Evolutionary conservation across 1,139 yeast species (phyloP), one percentile per base, ranked within the genome.

Genomic region (Candida sanyaensis): DNA sequence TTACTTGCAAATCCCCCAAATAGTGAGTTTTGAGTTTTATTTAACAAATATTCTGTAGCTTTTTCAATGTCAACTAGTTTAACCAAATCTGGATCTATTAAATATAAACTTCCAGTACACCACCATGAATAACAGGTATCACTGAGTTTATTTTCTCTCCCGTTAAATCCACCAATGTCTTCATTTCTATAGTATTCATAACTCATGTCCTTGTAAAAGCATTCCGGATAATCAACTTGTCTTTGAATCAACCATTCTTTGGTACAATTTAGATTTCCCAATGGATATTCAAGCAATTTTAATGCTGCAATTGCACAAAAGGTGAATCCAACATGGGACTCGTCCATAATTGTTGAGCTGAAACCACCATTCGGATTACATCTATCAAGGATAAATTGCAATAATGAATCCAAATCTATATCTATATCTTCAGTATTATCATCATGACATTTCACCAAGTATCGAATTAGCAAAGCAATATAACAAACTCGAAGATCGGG

Each of bases 101-200:
- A 53, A 1, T 63, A 62, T 50, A 91, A 68, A 8, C 90, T 73
- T 1, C 82, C 95, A 8, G 83, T 64, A 43, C 83, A 80, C 99
- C 99, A 93, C 78, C 92, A 93, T 7, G 89, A 81, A 64, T 93
- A 93, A 68, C 99, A 93, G 0, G 97, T 88, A 64, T 93, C 99
- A 4, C 88, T 86, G 45, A 77, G 79, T 63, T 93, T 93, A 62
- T 91, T 90, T 26, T 81, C 83, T 44, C 99, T 73, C 0, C 99
- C 99, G 64, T 91, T 90, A 63, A 90, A 86, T 0, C 96, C 96
- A 1, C 97, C 97, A 30, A 59, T 60, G 55, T 80, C 86, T n/a
- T 66, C 71, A 0, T 55, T 55, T 37, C 71, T 75, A 53, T 73
- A 75, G 56, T 65, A 68, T 23, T 66, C 73, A 53, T 71, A 71